Evolutionary conservation across 352 stramenopile species (phyloP), one percentile per base, ranked within the genome.

Genomic region (Pythium brassicae): DNA sequence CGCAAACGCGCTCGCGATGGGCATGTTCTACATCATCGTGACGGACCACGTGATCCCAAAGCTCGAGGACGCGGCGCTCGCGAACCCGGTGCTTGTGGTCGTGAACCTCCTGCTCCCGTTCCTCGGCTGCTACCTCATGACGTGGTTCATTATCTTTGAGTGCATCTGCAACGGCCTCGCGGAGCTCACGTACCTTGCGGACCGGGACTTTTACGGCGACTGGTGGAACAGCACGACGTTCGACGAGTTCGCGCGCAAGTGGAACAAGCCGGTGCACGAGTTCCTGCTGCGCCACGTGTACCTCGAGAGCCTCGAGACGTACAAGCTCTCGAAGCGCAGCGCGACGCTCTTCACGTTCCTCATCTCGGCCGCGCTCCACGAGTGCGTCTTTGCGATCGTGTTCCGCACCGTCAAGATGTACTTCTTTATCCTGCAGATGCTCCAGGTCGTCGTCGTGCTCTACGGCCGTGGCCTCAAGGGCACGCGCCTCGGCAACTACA

Each of bases 261-360:
- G 97, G 97, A 99, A 99, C 72, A 92, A 98, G 53, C 96, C 96
- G 6, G 96, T 99, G 23, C 96, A 99, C 64, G 96, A 98, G 65
- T 98, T 96, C 75, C 59, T 96, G 48, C 61, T 92, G 47, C 81
- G 86, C 22, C 86, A 95, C 50, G 74, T 96, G 37, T 97, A 94
- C 53, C 61, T 94, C 10, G 78, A 93, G 62, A 80, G 67, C 14
- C 65, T 89, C 40, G 79, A 92, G 27, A 86, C 66, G 50, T 88
- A 86, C 67, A 89, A 89, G 45, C 61, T 83, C 25, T 84, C 68
- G 17, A 81, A 75, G 22, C 83, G 66, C 65, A 96, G 63, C 63
- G 94, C 68, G 57, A 97, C 72, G n/a, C 88, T 71, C 26, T 71
- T 88, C 27, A 93, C 83, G 11, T 99, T 99, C 72, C 80, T 98